A percentile compares a stretch with the other conserved stretches of the same genome.
phyloP scores from a whole-genome alignment of 1,284 basidiomycete species.

The Boletus mariae region DNA sequence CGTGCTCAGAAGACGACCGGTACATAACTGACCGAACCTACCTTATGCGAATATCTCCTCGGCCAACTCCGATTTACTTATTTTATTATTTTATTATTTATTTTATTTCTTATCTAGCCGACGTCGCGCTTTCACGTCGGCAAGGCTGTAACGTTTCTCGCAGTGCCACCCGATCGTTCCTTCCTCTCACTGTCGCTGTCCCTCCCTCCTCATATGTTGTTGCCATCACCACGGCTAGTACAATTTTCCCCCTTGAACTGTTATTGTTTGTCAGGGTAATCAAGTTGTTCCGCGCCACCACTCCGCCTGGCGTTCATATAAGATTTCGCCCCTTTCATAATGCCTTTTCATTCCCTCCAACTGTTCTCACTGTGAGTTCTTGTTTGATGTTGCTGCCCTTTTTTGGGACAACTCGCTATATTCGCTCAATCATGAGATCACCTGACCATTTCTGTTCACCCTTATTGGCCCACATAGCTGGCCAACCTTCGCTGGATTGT shows the following conservation, averaged over 20 bases:
- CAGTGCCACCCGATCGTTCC: constrained; percentile 17
- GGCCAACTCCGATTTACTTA: constrained; percentile 23
- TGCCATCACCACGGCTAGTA: not conserved
- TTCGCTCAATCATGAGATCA: constrained; percentile 17
- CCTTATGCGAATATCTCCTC: constrained; percentile 21
- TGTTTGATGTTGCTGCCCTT: constrained; percentile 3
- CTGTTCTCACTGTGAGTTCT: constrained; percentile 15
- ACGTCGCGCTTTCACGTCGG: constrained; percentile 18
- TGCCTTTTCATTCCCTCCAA: constrained; percentile 1
- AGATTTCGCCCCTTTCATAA: constrained; percentile 8
- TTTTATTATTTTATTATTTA: constrained; percentile 7
- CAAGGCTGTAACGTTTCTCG: constrained; percentile 17
- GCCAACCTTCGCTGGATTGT: not conserved
- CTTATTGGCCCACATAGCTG: constrained; percentile 12
- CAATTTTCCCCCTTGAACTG: not conserved
- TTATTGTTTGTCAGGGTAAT: not conserved
- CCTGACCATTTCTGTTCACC: constrained; percentile 9
- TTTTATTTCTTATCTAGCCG: constrained; percentile 31
- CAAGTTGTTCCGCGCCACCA: constrained; percentile 15
- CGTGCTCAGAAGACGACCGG: constrained; percentile 28
- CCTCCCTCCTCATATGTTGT: not conserved
- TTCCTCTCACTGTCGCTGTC: constrained; percentile 1
- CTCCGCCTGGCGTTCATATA: not conserved
- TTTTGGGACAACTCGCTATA: constrained; percentile 12
- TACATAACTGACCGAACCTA: constrained; percentile 27